Evolutionary conservation across 768 basidiomycete genomes (phyloP), one percentile per base, ranked within the genome.

Genomic region (Amanita subjunquillea): DNA sequence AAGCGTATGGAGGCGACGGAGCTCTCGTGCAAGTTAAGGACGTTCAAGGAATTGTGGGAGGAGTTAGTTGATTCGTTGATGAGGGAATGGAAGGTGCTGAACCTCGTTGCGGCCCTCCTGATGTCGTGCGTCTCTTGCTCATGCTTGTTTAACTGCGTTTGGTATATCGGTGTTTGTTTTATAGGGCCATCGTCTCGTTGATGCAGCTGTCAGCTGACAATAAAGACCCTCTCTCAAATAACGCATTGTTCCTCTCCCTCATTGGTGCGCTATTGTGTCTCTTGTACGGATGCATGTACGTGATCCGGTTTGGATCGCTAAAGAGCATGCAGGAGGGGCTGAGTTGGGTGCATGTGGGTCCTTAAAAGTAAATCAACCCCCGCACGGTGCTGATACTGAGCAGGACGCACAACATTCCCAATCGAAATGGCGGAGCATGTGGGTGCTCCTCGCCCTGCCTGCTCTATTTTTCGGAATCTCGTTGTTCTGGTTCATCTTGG

Each of bases 391-490:
- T 6, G 29, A 29, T 37, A 47, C 34, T 44, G 25, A 43, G 22
- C 55, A 85, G 82, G 83, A 87, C 60, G 80, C 84, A 13, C 72
- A 76, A 47, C 63, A 65, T 49, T 65, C 62, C 1, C 68, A 62
- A 49, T 69, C 66, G 0, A 55, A 59, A 5, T 65, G 60, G 57
- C 68, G 69, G 69, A 70, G 68, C 25, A 65, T 67, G 13, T 70
- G 67, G 66, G 67, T 69, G 6, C 49, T 69, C 1, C 55, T 69
- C 2, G 67, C 68, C 4, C 67, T 82, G 69, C 85, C 85, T 0
- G 78, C 76, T 0, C 65, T 86, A 7, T 87, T 83, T 80, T 75
- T 87, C 53, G 75, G 82, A 7, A 87, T 83, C 83, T 80, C 86
- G 0, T 81, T 87, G 74, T 68, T 85, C 5, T 70, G 79, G 49